Evolutionary conservation across 176 grass and related monocot genomes (phyloP).

Genomic region (Zoysia pacifica): DNA sequence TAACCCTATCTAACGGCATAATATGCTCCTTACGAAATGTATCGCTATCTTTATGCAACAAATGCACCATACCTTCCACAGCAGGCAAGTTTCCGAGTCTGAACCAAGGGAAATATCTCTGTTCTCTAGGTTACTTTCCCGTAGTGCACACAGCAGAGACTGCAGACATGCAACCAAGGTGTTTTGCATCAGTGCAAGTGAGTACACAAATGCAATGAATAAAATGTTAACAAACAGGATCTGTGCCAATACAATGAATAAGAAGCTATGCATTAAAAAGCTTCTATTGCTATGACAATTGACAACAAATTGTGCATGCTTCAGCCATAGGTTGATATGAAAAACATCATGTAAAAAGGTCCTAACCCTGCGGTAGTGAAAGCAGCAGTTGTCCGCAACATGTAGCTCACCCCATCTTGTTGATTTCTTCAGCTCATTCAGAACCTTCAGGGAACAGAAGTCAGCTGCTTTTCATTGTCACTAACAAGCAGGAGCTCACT

Average conservation of each 20-base stretch:
- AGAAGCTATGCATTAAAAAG: neutral
- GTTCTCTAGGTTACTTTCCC: conserved; percentile 27
- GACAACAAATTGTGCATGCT: neutral
- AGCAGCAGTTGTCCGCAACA: conserved; percentile 87
- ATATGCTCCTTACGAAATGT: conserved; percentile 17
- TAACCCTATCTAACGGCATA: neutral
- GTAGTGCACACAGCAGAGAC: conserved; percentile 61
- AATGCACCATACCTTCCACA: conserved; percentile 56
- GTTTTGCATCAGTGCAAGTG: neutral
- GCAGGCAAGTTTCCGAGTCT: conserved; percentile 39
- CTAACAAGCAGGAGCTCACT: neutral
- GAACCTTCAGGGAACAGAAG: conserved; percentile 51
- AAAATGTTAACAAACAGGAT: neutral
- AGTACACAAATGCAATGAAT: neutral
- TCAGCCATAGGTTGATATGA: neutral
- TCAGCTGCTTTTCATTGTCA: neutral
- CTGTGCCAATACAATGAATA: neutral
- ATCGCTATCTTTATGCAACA: neutral
- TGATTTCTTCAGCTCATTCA: conserved; percentile 72
- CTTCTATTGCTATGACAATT: conserved; percentile 3
- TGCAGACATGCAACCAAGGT: conserved; percentile 39
- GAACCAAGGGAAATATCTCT: conserved; percentile 33
- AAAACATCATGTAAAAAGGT: neutral
- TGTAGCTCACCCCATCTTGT: conserved; percentile 79
- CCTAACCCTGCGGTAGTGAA: conserved; percentile 78